Evolutionary conservation across 257 asterid species (phyloP), one percentile per base, ranked within the genome.

Genomic region (Solanum tarapatanum): DNA sequence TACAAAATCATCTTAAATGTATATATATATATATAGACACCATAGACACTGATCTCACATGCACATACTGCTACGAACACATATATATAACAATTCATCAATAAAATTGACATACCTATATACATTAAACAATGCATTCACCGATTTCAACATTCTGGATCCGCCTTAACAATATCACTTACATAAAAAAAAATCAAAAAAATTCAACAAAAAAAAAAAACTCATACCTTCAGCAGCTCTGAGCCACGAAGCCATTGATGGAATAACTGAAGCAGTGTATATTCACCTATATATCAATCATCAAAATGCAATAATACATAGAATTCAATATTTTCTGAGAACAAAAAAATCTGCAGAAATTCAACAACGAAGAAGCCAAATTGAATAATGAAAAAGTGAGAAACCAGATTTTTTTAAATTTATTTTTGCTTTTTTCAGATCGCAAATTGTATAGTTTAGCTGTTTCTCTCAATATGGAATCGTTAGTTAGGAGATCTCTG

Each of bases 181-280:
- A 3, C 11, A 19, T 55, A 55, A 8, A 32, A 30, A 79, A 39
- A 75, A 39, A 11, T n/a, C 4, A 24, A 3, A 23, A 39, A 48
- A 16, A 3, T 0, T 39, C 7, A 69, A 13, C 26, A 75, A 3
- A 11, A 45, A 43, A 1, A 13, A 51, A 43, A 32, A 51, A 33
- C 72, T 41, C 90, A 82, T 86, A 97, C 99, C 99, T 97, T 97
- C 98, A 86, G 99, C 99, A 37, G 98, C 98, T 94, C 94, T 95
- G 89, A 97, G 94, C 99, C 98, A 97, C 83, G 97, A 82, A 85
- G 89, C 83, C 92, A 90, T 90, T 82, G 88, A 5, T 72, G 73
- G 66, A 89, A 88, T 68, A 90, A 75, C 75, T 87, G 84, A 73
- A 82, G 21, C 30, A 86, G 58, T 39, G 28, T n/a, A 26, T 33